Conservation (phyloP, 352 stramenopile genomes). For the Halophytophthora polymorphica region DNA sequence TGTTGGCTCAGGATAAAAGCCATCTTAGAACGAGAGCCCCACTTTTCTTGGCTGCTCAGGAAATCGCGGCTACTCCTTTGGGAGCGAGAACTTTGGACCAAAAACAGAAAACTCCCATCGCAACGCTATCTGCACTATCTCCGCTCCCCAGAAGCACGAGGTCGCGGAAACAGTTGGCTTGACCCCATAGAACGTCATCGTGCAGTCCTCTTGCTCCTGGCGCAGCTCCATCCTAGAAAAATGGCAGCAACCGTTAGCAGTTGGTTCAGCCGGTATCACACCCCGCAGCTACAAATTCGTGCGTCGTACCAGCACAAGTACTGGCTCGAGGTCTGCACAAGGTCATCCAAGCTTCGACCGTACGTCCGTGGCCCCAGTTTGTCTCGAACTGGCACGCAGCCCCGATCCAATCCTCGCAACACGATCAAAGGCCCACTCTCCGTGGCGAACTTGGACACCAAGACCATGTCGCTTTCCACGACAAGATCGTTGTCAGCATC, state of each 20-base stretch:
- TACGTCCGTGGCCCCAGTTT: too few species aligned
- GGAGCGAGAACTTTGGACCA: conserved; percentile 3
- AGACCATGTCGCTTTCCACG: conserved; percentile 1
- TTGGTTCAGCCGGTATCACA: too few species aligned
- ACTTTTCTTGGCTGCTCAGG: too few species aligned
- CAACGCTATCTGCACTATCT: neutral
- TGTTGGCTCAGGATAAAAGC: too few species aligned
- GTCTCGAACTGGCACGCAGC: neutral
- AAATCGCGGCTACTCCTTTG: too few species aligned
- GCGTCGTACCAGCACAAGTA: too few species aligned
- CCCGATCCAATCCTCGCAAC: neutral
- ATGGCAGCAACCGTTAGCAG: too few species aligned
- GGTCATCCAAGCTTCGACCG: too few species aligned
- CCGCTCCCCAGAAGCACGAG: conserved; percentile 3
- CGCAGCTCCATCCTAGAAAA: too few species aligned
- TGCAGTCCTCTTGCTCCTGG: neutral
- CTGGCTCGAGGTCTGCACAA: too few species aligned
- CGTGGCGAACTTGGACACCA: neutral
- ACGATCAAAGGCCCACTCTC: neutral
- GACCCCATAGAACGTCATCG: conserved; percentile 1
- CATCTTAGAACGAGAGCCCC: too few species aligned
- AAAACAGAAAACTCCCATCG: neutral
- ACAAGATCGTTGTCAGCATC: neutral
- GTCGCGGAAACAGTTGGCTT: conserved; percentile 2
- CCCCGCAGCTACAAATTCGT: too few species aligned